These are phyloP conservation scores for Starmerella vaccinii DNA, from an alignment of 805 yeast genomes.

Conservation along the genomic window DNA sequence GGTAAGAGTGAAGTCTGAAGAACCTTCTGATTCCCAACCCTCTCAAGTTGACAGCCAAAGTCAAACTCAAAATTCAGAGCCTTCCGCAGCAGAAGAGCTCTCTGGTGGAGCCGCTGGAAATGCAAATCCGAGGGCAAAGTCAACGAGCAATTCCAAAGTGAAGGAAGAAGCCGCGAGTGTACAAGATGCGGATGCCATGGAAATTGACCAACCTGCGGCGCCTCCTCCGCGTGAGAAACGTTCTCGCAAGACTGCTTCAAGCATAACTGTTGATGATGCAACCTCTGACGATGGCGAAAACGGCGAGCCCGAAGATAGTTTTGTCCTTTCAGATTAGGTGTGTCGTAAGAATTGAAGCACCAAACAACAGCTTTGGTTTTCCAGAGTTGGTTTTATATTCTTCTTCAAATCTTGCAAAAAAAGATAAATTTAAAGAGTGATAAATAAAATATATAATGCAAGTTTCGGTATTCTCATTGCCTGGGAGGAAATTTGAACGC, in stretches of 20 bases:
- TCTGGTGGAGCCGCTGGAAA: too few species aligned
- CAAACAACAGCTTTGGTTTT: too few species aligned
- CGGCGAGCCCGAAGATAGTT: conserved; percentile 1
- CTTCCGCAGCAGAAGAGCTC: too few species aligned
- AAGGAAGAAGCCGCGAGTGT: background rate
- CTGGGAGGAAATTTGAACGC: conserved; percentile 23
- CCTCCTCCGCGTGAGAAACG: background rate
- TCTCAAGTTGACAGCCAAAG: too few species aligned
- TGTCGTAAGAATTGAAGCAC: too few species aligned
- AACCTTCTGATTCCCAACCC: background rate
- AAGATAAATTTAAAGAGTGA: background rate
- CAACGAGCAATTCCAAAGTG: background rate
- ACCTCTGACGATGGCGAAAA: conserved; percentile 1
- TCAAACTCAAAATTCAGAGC: too few species aligned
- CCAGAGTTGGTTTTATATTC: too few species aligned
- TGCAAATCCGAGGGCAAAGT: background rate
- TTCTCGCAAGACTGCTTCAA: background rate
- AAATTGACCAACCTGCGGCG: background rate
- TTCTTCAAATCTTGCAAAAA: background rate
- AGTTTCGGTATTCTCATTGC: background rate
- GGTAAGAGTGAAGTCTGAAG: background rate
- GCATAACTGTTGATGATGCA: background rate
- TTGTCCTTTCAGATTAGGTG: conserved; percentile 4
- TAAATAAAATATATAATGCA: background rate
- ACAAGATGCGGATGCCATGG: background rate